Conservation (phyloP, 2,329 filamentous ascomycete species). For the Ophioceras dolichostomum region DNA sequence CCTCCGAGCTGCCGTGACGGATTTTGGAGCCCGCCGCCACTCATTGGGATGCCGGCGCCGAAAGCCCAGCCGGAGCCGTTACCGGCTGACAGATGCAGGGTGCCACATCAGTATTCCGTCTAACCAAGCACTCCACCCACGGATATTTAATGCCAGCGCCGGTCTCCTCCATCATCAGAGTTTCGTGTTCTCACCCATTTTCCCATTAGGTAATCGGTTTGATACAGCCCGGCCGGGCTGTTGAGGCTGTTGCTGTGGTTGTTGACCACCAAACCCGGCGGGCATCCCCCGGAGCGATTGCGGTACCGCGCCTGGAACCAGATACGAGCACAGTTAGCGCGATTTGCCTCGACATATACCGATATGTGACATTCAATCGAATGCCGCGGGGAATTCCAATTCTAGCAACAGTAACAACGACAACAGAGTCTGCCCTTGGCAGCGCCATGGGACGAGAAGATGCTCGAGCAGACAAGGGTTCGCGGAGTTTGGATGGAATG, state of each 20-base stretch:
- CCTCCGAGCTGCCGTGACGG: slow-evolving; percentile 41
- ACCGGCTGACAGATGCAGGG: slow-evolving; percentile 22
- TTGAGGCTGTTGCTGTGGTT: slow-evolving; percentile 48
- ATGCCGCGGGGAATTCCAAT: no score
- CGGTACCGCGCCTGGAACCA: slow-evolving; percentile 39
- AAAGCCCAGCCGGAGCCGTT: slow-evolving; percentile 50
- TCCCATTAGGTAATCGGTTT: slow-evolving; percentile 51
- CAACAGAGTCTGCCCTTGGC: no score
- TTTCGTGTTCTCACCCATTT: slow-evolving; percentile 40
- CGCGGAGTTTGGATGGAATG: no score
- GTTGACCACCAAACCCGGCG: slow-evolving; percentile 44
- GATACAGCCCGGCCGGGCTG: slow-evolving; percentile 40
- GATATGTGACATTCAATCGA: no score
- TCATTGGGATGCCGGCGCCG: slow-evolving; percentile 49
- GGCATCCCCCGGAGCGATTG: slow-evolving; percentile 52
- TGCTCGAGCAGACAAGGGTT: no score
- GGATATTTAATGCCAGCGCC: no score
- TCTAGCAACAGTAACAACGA: no score
- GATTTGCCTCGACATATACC: background rate
- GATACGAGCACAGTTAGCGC: slow-evolving; percentile 4
- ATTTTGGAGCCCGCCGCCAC: slow-evolving; percentile 38
- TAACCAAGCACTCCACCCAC: background rate
- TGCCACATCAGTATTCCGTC: background rate
- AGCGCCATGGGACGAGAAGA: no score
- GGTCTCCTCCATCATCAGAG: no score